Base-by-base conservation (phyloP, 352 stramenopile species). In the Phytophthora palmivora region DNA sequence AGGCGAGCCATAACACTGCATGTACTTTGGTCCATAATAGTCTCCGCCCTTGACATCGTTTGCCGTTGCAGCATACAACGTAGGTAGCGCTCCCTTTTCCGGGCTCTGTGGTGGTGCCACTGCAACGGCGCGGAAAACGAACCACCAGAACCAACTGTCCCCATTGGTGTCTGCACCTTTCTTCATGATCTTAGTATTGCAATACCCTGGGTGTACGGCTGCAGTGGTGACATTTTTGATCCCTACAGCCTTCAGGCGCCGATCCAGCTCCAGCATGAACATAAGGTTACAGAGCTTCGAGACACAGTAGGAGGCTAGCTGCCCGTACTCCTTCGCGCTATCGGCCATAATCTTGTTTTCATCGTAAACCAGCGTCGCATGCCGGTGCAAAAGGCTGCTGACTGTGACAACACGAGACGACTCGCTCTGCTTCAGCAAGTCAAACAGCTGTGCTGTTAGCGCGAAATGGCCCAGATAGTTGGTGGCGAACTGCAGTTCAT, bases 391-490 rank as follows among this genome's bases (percentile, higher is more conserved):
- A 1, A 72, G n/a, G 22, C 76, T 85, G 39, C 76, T 80, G 5
- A 87, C 67, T 16, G 58, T 67, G 15, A 89, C 63, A 19, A 89
- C 50, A 6, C 76, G 74, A 12, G 76, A 51, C 2, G 52, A 39
- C 1, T 51, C 16, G 4, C 44, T 53, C 6, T 38, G 39, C 39
- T 77, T 70, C 6, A 89, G 58, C 6, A 80, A 11, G 3, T 70
- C 61, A 7, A 89, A 73, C 0, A 89, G 63, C 36, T 71, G 57
- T 0, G 59, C 44, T 16, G 83, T 89, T 11, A 91, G 48, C 7
- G 58, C 46, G 44, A 92, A 89, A 51, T 87, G 76, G 10, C 74
- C 79, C 21, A 92, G 33, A 53, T 90, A 72, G 58, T 89, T 90
- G 12, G 77, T 82, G 4, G 63, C 78, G 56, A 92, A 90, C 39